Evolutionary conservation across 257 asterid genomes (phyloP).

Genomic region (Solanum pinnatisectum): DNA sequence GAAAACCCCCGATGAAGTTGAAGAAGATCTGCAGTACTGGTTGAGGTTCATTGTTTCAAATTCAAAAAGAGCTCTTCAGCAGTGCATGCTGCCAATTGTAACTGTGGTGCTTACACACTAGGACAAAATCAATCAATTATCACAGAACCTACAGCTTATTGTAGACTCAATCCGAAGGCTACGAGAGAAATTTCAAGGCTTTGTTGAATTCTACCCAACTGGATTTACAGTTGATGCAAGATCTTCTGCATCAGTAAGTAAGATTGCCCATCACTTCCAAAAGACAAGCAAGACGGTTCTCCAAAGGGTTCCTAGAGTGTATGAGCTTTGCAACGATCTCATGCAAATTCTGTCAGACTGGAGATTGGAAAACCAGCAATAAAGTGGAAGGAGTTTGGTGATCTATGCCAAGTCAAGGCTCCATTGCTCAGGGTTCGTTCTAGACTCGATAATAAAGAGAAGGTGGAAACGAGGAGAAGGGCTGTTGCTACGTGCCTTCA

Average conservation of each 20-base stretch:
- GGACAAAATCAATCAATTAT: constrained; percentile 50
- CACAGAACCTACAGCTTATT: constrained; percentile 32
- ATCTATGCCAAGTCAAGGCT: constrained; percentile 69
- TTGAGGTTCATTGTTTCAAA: constrained; percentile 64
- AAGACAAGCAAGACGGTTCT: constrained; percentile 48
- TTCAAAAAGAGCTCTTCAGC: constrained; percentile 62
- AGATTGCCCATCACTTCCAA: constrained; percentile 54
- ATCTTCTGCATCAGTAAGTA: constrained; percentile 70
- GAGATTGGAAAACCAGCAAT: constrained; percentile 60
- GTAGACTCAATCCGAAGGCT: constrained; percentile 37
- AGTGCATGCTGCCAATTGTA: constrained; percentile 68
- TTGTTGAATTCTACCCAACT: constrained; percentile 68
- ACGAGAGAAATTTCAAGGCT: constrained; percentile 52
- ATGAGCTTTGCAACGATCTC: constrained; percentile 66
- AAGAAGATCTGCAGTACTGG: constrained; percentile 80
- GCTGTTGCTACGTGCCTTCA: constrained; percentile 67
- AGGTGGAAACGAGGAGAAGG: constrained; percentile 55
- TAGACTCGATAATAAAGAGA: constrained; percentile 49
- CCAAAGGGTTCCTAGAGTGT: constrained; percentile 64
- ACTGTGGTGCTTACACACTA: constrained; percentile 72
- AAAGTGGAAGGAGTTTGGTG: constrained; percentile 74
- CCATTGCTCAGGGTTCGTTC: constrained; percentile 61
- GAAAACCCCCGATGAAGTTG: constrained; percentile 42
- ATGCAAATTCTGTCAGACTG: constrained; percentile 39
- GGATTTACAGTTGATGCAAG: constrained; percentile 84